Evolutionary conservation across 257 asterid genomes (phyloP).

Genomic region (Plectranthus barbatus): DNA sequence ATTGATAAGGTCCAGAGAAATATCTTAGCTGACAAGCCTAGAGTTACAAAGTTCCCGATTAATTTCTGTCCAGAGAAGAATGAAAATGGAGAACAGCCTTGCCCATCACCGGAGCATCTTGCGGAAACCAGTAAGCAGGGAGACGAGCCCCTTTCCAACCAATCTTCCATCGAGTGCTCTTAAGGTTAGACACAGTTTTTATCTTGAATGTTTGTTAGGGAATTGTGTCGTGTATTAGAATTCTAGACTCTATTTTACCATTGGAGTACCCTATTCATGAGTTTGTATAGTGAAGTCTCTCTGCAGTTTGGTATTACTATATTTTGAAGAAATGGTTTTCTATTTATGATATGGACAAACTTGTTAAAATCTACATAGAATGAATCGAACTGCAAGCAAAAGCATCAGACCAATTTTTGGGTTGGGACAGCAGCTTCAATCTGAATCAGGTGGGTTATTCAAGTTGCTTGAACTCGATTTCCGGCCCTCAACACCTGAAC

Average conservation of each 20-base stretch:
- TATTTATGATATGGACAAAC: too few species aligned
- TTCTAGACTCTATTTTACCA: neutral
- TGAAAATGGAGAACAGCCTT: constrained; percentile 35
- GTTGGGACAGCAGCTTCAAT: too few species aligned
- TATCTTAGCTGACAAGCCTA: constrained; percentile 50
- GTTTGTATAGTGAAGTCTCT: too few species aligned
- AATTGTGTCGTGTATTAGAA: neutral
- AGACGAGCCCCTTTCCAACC: constrained; percentile 14
- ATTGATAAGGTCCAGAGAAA: constrained; percentile 53
- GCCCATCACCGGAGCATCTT: constrained; percentile 18
- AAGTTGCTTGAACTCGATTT: constrained; percentile 26
- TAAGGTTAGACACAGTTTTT: too few species aligned
- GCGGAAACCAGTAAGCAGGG: constrained; percentile 8
- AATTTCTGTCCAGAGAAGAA: constrained; percentile 48
- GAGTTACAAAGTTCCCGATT: constrained; percentile 63
- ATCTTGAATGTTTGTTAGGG: neutral
- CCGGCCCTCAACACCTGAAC: constrained; percentile 34
- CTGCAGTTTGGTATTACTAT: too few species aligned
- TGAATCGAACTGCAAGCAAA: too few species aligned
- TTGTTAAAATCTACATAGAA: too few species aligned
- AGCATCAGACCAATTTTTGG: too few species aligned
- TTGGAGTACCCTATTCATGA: too few species aligned
- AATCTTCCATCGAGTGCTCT: constrained; percentile 20
- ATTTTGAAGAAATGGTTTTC: too few species aligned
- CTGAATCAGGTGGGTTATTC: neutral